phyloP scores from a whole-genome alignment of 768 basidiomycete species.

The Galerina sulciceps region DNA sequence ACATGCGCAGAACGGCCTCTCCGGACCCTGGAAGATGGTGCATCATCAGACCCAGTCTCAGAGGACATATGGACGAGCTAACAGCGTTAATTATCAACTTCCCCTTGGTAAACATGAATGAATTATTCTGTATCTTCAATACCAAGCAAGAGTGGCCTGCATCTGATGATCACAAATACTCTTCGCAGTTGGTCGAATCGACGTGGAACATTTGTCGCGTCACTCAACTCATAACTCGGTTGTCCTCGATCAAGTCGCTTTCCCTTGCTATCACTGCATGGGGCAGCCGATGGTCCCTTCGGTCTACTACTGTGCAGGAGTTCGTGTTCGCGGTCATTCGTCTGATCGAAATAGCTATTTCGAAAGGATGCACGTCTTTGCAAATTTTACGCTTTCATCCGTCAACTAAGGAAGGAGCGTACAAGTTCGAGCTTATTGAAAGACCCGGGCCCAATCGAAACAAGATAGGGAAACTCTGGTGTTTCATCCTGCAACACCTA shows the following conservation, averaged over 20 bases:
- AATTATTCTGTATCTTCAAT: slow-evolving; percentile 14
- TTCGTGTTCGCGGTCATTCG: slow-evolving; percentile 12
- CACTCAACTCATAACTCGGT: slow-evolving; percentile 8
- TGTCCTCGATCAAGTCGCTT: slow-evolving; percentile 11
- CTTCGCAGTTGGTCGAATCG: slow-evolving; percentile 13
- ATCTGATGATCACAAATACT: slow-evolving; percentile 1
- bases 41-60: slow-evolving; percentile 9
- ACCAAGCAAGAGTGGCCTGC: slow-evolving; percentile 3
- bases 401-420: neutral
- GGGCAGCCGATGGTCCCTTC: slow-evolving; percentile 11
- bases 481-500: neutral
- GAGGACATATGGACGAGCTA: slow-evolving; percentile 11
- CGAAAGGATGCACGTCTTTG: slow-evolving; percentile 7
- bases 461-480: neutral
- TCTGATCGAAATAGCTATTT: neutral
- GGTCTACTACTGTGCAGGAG: neutral
- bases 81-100: slow-evolving; percentile 14
- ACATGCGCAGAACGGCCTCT: slow-evolving; percentile 4
- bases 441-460: neutral
- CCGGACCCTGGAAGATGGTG: slow-evolving; percentile 3
- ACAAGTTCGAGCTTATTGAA: slow-evolving; percentile 6
- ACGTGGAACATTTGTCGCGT: slow-evolving; percentile 14
- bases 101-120: slow-evolving; percentile 4
- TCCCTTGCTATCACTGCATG: slow-evolving; percentile 12
- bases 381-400: slow-evolving; percentile 12